Conservation (phyloP, 768 basidiomycete genomes). For the Tricholoma sp. region DNA sequence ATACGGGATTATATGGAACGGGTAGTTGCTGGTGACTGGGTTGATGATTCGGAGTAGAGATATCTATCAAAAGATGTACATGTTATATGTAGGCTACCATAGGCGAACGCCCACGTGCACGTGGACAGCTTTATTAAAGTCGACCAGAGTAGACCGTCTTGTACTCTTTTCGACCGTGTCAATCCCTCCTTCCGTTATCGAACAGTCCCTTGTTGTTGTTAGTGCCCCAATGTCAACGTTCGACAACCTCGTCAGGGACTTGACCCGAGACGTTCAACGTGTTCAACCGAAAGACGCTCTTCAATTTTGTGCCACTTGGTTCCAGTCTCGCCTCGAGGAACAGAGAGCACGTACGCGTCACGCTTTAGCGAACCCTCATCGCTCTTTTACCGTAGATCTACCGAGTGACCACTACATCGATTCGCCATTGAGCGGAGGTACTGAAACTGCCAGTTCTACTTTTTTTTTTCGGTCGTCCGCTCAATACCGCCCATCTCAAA, state of each 20-base stretch:
- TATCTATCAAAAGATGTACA: constrained; percentile 11
- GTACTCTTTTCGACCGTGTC: constrained; percentile 2
- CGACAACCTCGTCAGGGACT: constrained; percentile 74
- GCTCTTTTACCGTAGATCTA: constrained; percentile 45
- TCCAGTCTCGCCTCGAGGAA: constrained; percentile 81
- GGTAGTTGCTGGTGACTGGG: constrained; percentile 61
- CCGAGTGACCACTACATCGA: constrained; percentile 60
- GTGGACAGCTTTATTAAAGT: neutral
- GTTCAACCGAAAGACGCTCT: constrained; percentile 87
- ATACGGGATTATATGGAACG: constrained; percentile 59
- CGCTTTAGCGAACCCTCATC: constrained; percentile 48
- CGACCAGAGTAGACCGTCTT: too few species aligned
- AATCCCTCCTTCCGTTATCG: neutral
- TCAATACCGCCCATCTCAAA: constrained; percentile 50
- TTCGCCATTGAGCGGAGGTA: constrained; percentile 27
- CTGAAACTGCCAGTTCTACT: constrained; percentile 37
- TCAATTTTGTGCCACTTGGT: constrained; percentile 94
- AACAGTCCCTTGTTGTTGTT: constrained; percentile 17
- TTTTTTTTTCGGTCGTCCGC: constrained; percentile 49
- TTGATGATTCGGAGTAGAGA: constrained; percentile 52
- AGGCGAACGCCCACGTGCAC: constrained; percentile 6
- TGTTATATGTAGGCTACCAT: too few species aligned
- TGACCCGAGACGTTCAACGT: constrained; percentile 80
- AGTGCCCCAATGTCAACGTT: constrained; percentile 59
- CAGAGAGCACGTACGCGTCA: constrained; percentile 74